Conservation (phyloP, 129 eudicot genomes). For the Scalesia atractyloides region DNA sequence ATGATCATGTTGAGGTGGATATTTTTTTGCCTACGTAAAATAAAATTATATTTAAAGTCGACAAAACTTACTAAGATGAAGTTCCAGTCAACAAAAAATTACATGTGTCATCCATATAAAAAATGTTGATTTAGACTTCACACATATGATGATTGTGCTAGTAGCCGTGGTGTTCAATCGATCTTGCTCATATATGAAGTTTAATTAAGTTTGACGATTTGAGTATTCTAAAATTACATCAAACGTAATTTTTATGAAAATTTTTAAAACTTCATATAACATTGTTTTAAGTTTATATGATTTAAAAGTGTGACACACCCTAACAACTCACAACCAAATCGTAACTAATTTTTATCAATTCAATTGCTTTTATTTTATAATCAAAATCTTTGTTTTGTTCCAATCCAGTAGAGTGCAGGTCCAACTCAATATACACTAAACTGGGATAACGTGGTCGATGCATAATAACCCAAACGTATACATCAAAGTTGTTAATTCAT, state of each 20-base stretch:
- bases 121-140: not conserved
- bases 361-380: not conserved
- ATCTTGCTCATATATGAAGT: not conserved
- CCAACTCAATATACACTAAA: not conserved
- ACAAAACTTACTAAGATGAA: not conserved
- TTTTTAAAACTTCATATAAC: not conserved
- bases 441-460: not conserved
- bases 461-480: conserved; percentile 16
- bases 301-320: not conserved
- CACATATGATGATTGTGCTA: not conserved
- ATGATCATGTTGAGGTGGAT: too few species aligned
- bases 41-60: not conserved
- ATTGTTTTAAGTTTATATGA: not conserved
- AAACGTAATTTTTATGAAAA: not conserved
- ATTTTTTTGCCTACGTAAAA: too few species aligned
- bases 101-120: not conserved
- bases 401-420: not conserved
- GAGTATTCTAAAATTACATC: not conserved
- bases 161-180: not conserved
- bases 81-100: not conserved
- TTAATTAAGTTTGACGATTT: not conserved
- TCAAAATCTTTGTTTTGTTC: not conserved
- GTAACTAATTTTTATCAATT: not conserved
- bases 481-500: conserved; percentile 1
- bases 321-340: not conserved